Evolutionary conservation across 805 yeast species (phyloP), one percentile per base, ranked within the genome.

Genomic region (Lipomyces spencermartinsiae): DNA sequence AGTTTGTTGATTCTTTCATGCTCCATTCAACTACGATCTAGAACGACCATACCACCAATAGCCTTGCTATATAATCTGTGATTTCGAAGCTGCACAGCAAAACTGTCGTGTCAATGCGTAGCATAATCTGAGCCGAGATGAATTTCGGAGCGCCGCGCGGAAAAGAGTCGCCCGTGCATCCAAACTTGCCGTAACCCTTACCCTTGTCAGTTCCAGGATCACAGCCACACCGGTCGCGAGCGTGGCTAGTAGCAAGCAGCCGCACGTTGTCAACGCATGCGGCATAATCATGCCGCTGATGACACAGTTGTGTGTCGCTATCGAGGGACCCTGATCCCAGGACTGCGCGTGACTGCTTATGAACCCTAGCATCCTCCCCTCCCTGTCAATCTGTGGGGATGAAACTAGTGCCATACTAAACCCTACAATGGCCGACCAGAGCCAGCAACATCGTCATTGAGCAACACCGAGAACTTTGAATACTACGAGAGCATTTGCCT

Each of bases 291-390:
- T 22, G 49, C 7, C n/a, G 9, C 2, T 7, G 3, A n/a, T 43
- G 22, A 1, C 9, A 43, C 10, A n/a, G 49, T 43, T 43, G 22
- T n/a, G 49, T 43, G n/a, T 7, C 16, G 4, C 49, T 43, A 8
- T 43, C 49, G 9, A 4, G 3, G 49, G n/a, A 43, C 19, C 9
- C n/a, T n/a, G 46, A 35, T 35, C n/a, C 49, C 19, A 16, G 22
- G 19, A 43, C 14, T 7, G 49, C n/a, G 25, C 33, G 59, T 57
- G 59, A 57, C 59, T 57, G 59, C 59, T 57, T 19, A 7, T 19
- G 8, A 35, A 39, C 59, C 59, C 59, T 57, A 57, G 4, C 14
- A 4, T 9, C 34, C 33, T 33, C n/a, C 8, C 10, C 37, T 9
- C 31, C 43, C 12, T 12, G 35, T 33, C 19, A 14, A 10, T 10